Conservation (phyloP, 164 flowering plant genomes). For the Akebia trifoliata region DNA sequence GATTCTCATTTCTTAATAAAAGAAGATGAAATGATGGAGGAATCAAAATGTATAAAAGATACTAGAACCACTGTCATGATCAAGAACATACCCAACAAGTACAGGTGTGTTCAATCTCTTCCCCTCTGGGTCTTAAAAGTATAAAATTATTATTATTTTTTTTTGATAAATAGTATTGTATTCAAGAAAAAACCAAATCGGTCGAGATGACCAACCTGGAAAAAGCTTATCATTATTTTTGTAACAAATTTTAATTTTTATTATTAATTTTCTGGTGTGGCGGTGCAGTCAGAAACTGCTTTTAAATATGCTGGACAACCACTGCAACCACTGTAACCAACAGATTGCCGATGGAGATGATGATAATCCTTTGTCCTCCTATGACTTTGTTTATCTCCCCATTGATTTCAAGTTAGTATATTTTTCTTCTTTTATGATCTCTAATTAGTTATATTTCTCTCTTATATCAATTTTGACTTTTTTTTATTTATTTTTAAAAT, state of each 20-base stretch:
- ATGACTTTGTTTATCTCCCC: constrained; percentile 89
- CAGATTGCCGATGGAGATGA: constrained; percentile 44
- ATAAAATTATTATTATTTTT: no score
- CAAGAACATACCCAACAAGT: constrained; percentile 97
- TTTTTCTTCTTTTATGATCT: not conserved
- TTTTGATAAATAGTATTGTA: no score
- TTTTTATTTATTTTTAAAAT: not conserved
- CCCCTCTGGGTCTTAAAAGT: constrained; percentile 2
- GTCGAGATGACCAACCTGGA: no score
- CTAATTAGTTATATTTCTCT: not conserved
- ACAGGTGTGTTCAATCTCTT: constrained; percentile 42
- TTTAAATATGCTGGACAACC: constrained; percentile 87
- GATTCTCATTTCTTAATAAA: constrained; percentile 51
- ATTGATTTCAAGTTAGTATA: constrained; percentile 77
- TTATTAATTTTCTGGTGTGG: not conserved
- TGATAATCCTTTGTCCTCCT: constrained; percentile 70
- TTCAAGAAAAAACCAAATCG: no score
- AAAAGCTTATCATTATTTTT: not conserved
- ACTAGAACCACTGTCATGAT: constrained; percentile 93
- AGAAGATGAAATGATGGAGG: constrained; percentile 45
- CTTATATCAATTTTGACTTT: not conserved
- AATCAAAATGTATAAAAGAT: constrained; percentile 35
- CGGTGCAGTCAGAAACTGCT: constrained; percentile 77
- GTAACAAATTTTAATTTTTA: not conserved
- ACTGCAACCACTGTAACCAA: constrained; percentile 87